phyloP scores from a whole-genome alignment of 2,329 filamentous ascomycete genomes.

The Aspergillus tamarii region DNA sequence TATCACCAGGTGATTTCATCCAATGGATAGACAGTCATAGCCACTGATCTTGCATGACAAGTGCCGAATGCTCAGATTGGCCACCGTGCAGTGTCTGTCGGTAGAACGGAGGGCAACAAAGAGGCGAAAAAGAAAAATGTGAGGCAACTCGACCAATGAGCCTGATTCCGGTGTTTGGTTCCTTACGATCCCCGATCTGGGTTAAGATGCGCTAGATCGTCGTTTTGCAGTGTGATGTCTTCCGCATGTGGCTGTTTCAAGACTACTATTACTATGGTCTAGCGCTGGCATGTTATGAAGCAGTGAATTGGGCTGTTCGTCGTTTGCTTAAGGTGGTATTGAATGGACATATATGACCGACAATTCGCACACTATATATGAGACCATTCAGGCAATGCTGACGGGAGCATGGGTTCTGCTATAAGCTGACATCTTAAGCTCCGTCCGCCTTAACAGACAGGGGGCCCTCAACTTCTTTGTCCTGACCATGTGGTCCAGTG shows the following conservation, averaged over 20 bases:
- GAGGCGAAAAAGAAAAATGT: not conserved
- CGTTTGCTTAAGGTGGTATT: not conserved
- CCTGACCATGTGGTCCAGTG: not conserved
- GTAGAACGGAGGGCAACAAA: not conserved
- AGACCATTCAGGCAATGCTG: not conserved
- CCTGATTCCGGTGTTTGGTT: not conserved
- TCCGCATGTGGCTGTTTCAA: slow-evolving; percentile 7
- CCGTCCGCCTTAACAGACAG: not conserved
- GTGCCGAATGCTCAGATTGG: not conserved
- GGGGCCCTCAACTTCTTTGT: not conserved
- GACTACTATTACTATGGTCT: not conserved
- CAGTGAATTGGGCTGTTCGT: not conserved
- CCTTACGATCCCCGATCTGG: not conserved
- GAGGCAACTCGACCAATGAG: not conserved
- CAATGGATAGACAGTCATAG: not conserved
- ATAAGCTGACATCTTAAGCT: not conserved
- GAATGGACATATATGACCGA: not conserved
- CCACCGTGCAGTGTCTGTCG: not conserved
- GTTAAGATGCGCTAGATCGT: not conserved
- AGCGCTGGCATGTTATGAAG: not conserved
- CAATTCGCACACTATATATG: not conserved
- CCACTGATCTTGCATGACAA: slow-evolving; percentile 3
- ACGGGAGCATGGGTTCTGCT: not conserved
- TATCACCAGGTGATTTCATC: not conserved
- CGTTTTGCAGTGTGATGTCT: not conserved